Base-by-base conservation (phyloP, 495 filamentous ascomycete genomes). In the Lophium mytilinum region DNA sequence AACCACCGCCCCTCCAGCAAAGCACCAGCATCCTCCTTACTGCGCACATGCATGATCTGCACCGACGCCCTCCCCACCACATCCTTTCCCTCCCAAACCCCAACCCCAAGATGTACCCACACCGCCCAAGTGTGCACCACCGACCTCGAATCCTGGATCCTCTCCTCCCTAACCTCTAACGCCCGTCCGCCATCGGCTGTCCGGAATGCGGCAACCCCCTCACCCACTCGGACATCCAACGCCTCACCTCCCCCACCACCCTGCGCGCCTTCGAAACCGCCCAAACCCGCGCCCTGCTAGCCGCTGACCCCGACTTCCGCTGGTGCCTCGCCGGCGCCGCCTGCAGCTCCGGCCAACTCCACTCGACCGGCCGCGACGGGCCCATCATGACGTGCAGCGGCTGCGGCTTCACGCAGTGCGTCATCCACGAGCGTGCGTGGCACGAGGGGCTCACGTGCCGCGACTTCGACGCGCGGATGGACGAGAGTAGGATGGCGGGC, bases 391-490 rank as follows among this genome's bases (percentile, higher is more conserved):
- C 37, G 18, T 75, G 72, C 52, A 48, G 36, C 5, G 49, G 30
- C 7, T 73, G 72, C 57, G 58, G 62, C 35, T 69, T 57, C 48
- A 60, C 57, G 36, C 66, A 67, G 48, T 75, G 72, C 56, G 59
- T 71, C 30, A 36, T 11, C 4, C 70, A 73, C 58, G 63, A 69
- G 39, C 47, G 56, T n/a, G 52, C 61, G 9, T 75, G 70, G 71
- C 72, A 75, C 53, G 21, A 51, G 15, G 65, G 63, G 45, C 59
- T 57, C 46, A 69, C 58, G 21, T 75, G 72, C 57, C 46, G 42
- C 15, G 55, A 72, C 47, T 69, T 66, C 54, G 65, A 71, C 14
- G 54, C 57, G 48, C 63, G 66, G 1, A 51, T 33, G 2, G 21
- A 9, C 2, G 61, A 48, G 9, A 18, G 50, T 24, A 12, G 52